phyloP scores from a whole-genome alignment of 2,329 filamentous ascomycete species.

The Botrytis paeoniae region DNA sequence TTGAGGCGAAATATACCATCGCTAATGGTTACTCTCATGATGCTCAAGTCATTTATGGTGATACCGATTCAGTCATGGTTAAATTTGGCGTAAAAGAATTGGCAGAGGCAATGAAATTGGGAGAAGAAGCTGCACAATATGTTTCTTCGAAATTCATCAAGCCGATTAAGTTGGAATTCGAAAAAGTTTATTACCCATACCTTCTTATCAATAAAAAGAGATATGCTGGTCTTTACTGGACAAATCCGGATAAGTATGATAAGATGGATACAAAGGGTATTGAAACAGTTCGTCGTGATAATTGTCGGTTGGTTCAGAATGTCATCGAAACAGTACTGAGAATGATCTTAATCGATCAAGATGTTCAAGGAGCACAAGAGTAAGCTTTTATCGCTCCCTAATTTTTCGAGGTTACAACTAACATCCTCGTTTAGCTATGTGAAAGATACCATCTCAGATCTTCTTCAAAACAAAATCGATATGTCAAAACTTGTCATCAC shows the following conservation, averaged over 20 bases:
- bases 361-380: conserved; percentile 89
- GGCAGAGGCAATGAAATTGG: conserved; percentile 85
- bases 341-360: conserved; percentile 92
- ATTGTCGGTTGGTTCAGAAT: conserved; percentile 90
- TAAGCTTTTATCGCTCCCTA: conserved; percentile 49
- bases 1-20: conserved; percentile 84
- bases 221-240: conserved; percentile 98
- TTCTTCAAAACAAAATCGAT: conserved; percentile 95
- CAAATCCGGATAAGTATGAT: conserved; percentile 88
- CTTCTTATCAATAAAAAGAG: conserved; percentile 99
- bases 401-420: neutral
- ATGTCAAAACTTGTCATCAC: conserved; percentile 99
- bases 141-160: conserved; percentile 93
- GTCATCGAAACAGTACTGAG: conserved; percentile 95
- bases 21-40: conserved; percentile 93
- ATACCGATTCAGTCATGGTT: conserved; percentile 99
- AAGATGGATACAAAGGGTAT: conserved; percentile 99
- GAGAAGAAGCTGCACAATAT: conserved; percentile 84
- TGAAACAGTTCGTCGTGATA: conserved; percentile 94
- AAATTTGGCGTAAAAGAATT: conserved; percentile 92
- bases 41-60: conserved; percentile 96
- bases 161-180: conserved; percentile 98
- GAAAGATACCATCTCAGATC: conserved; percentile 90
- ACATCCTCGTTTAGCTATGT: conserved; percentile 52
- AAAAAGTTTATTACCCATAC: conserved; percentile 98